Conservation (phyloP, 345 rosid species). For the Salix suchowensis region DNA sequence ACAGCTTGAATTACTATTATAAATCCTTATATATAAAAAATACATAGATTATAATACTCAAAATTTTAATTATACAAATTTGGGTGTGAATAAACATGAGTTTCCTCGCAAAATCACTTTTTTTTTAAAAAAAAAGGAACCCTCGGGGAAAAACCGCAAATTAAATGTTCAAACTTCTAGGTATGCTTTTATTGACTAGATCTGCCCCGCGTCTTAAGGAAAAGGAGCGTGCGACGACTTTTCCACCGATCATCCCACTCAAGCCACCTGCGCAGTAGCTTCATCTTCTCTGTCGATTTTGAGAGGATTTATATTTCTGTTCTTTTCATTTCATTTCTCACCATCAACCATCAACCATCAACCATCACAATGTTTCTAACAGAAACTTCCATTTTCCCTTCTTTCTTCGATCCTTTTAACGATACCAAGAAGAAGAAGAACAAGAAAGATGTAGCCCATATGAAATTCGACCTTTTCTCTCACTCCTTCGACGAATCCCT, state of each 20-base stretch:
- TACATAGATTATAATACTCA: too few species aligned
- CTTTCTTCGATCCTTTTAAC: neutral
- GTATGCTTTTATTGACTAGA: neutral
- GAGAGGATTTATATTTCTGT: neutral
- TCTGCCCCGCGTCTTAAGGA: neutral
- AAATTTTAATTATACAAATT: too few species aligned
- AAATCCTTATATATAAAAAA: too few species aligned
- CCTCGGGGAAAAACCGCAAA: too few species aligned
- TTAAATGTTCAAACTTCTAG: too few species aligned
- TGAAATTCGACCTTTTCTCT: neutral
- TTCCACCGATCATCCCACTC: too few species aligned
- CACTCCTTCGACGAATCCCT: neutral
- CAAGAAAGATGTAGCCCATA: neutral
- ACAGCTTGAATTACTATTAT: too few species aligned
- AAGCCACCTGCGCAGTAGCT: neutral
- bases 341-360: neutral
- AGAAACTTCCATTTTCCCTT: neutral
- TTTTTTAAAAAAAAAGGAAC: too few species aligned
- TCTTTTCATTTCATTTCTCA: neutral
- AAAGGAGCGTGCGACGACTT: neutral
- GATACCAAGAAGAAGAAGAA: neutral
- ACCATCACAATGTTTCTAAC: neutral
- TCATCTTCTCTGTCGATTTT: neutral
- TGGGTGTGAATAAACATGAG: too few species aligned
- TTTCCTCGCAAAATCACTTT: too few species aligned